Conservation (phyloP, 345 rosid genomes). For the Erucastrum elatum region DNA sequence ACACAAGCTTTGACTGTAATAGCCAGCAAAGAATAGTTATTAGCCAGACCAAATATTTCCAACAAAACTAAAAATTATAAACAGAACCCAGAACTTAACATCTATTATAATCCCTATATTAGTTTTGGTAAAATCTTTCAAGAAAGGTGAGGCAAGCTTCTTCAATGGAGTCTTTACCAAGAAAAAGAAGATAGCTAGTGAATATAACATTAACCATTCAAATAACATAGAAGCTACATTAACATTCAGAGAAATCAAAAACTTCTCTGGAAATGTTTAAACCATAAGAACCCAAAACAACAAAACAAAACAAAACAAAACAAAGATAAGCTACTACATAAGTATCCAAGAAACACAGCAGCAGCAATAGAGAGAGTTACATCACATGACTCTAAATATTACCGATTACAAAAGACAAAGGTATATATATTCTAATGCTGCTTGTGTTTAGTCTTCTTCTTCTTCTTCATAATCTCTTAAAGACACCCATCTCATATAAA, state of each 20-base stretch:
- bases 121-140: background rate
- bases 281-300: background rate
- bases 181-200: background rate
- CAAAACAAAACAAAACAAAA: background rate
- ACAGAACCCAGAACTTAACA: background rate
- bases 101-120: background rate
- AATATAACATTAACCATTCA: slow-evolving; percentile 19
- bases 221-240: slow-evolving; percentile 17
- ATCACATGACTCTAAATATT: slow-evolving; percentile 10
- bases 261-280: slow-evolving; percentile 32
- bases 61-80: background rate
- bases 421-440: slow-evolving; percentile 27
- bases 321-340: slow-evolving; percentile 22
- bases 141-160: background rate
- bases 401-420: slow-evolving; percentile 45
- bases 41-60: background rate
- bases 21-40: background rate
- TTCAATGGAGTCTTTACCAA: background rate
- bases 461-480: slow-evolving; percentile 19
- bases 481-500: slow-evolving; percentile 19
- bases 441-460: slow-evolving; percentile 24
- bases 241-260: slow-evolving; percentile 36
- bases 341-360: slow-evolving; percentile 38
- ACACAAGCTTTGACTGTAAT: background rate
- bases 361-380: background rate